Conservation (phyloP, 1,284 basidiomycete species). For the Ustilago trichophora region DNA sequence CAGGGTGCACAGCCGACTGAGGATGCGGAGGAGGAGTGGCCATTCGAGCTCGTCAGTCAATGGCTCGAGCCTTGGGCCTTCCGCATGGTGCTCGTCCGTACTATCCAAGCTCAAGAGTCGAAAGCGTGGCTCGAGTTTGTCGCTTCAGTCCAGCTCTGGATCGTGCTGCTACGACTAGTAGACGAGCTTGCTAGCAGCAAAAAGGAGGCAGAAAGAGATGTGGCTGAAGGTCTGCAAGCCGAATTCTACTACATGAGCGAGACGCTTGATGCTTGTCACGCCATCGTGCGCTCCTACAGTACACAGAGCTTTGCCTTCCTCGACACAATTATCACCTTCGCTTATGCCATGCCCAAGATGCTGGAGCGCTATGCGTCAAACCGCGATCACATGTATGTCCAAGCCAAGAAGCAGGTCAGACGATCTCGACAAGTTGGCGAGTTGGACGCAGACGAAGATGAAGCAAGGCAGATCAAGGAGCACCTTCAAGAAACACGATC, state of each 20-base stretch:
- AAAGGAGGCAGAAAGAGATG: constrained; percentile 45
- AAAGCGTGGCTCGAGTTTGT: constrained; percentile 62
- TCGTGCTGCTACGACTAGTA: constrained; percentile 56
- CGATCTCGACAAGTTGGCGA: constrained; percentile 42
- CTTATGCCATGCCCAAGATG: constrained; percentile 59
- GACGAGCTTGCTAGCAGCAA: constrained; percentile 56
- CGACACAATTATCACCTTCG: constrained; percentile 57
- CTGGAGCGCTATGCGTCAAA: constrained; percentile 60
- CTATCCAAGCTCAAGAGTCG: constrained; percentile 50
- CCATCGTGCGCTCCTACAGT: constrained; percentile 55
- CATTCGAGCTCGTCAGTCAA: constrained; percentile 49
- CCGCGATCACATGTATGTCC: constrained; percentile 62
- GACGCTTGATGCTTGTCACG: constrained; percentile 54
- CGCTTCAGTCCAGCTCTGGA: constrained; percentile 62
- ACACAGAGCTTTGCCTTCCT: constrained; percentile 63
- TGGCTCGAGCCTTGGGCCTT: constrained; percentile 65
- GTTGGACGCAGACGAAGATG: constrained; percentile 43
- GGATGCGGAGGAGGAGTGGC: constrained; percentile 32
- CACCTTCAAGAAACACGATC: constrained; percentile 37
- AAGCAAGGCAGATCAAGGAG: constrained; percentile 40
- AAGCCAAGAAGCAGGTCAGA: constrained; percentile 49
- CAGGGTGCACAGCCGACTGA: not conserved
- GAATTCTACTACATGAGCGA: constrained; percentile 63
- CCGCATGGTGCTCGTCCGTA: constrained; percentile 56
- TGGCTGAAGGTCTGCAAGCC: constrained; percentile 59